A percentile compares a stretch with the other conserved stretches of the same genome.
phyloP scores from a whole-genome alignment of 331 rosid genomes.

The Acacia pycnantha region DNA sequence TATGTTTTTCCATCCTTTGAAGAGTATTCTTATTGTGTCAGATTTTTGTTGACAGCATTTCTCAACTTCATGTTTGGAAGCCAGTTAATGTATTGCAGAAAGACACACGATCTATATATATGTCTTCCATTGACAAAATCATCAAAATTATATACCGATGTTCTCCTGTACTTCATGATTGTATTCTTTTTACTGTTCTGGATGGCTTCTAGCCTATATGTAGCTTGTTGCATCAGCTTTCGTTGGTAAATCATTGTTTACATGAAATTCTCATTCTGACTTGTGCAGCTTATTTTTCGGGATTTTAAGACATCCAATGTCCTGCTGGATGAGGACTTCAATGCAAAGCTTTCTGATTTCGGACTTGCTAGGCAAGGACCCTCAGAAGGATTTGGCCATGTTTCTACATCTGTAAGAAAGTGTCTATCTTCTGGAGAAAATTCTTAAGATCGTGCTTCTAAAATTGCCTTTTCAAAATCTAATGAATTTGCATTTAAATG shows the following conservation, averaged over 20 bases:
- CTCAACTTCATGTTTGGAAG: neutral
- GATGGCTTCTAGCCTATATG: conserved; percentile 20
- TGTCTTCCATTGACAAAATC: neutral
- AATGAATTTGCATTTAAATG: conserved; percentile 11
- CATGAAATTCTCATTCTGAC: conserved; percentile 25
- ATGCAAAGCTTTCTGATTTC: conserved; percentile 97
- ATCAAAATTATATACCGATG: neutral
- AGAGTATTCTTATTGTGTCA: neutral
- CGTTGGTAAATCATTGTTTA: neutral
- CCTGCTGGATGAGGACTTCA: conserved; percentile 84
- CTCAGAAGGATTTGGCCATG: conserved; percentile 73
- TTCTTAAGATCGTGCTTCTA: conserved; percentile 1
- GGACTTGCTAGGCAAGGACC: conserved; percentile 99
- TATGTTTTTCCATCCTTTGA: neutral
- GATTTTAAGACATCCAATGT: conserved; percentile 92
- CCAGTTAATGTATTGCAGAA: neutral
- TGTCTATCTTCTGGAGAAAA: conserved; percentile 17
- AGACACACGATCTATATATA: neutral
- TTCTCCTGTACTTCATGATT: neutral
- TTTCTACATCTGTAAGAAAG: conserved; percentile 82
- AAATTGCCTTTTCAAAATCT: conserved; percentile 7
- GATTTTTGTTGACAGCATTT: neutral
- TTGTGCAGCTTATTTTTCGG: conserved; percentile 89
- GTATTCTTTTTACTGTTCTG: conserved; percentile 2
- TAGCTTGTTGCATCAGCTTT: conserved; percentile 15